Conservation (phyloP, 352 stramenopile genomes). For the Globisporangium cederbergense region DNA sequence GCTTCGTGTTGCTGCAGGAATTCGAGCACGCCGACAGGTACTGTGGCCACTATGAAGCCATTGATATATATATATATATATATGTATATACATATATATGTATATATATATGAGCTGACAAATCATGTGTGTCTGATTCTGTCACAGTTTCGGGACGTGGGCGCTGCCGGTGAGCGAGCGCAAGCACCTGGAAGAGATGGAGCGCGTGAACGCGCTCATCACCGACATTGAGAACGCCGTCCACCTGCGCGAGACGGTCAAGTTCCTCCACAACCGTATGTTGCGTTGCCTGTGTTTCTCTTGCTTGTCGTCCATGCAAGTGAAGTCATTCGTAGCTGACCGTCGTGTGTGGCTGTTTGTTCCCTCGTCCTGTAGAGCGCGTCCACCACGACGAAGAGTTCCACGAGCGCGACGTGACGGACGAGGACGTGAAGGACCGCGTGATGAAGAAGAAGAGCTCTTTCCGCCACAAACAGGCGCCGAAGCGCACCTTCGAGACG, state of each 20-base stretch:
- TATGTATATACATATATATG: too few relatives aligned
- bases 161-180: slow-evolving; percentile 49
- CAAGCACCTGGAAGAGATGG: slow-evolving; percentile 68
- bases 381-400: slow-evolving; percentile 60
- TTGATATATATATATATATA: too few relatives aligned
- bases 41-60: not conserved
- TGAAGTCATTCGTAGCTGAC: not conserved
- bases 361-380: slow-evolving; percentile 23
- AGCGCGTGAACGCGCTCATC: slow-evolving; percentile 70
- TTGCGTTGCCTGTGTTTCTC: not conserved
- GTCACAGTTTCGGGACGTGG: slow-evolving; percentile 22
- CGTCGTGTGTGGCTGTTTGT: not conserved
- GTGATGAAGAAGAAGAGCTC: slow-evolving; percentile 45
- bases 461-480: slow-evolving; percentile 33
- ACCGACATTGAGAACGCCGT: slow-evolving; percentile 66
- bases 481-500: slow-evolving; percentile 40
- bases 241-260: slow-evolving; percentile 56
- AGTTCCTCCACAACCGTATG: slow-evolving; percentile 50
- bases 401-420: slow-evolving; percentile 46
- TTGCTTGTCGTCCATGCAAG: not conserved
- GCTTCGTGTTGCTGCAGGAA: slow-evolving; percentile 73
- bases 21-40: slow-evolving; percentile 54
- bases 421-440: slow-evolving; percentile 48
- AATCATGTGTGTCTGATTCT: not conserved
- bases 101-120: too few relatives aligned